Percentiles rank a stretch among this genome's conserved stretches.
Conservation (phyloP, 2,329 filamentous ascomycete species). For the Paracoccidioides lutzii region DNA sequence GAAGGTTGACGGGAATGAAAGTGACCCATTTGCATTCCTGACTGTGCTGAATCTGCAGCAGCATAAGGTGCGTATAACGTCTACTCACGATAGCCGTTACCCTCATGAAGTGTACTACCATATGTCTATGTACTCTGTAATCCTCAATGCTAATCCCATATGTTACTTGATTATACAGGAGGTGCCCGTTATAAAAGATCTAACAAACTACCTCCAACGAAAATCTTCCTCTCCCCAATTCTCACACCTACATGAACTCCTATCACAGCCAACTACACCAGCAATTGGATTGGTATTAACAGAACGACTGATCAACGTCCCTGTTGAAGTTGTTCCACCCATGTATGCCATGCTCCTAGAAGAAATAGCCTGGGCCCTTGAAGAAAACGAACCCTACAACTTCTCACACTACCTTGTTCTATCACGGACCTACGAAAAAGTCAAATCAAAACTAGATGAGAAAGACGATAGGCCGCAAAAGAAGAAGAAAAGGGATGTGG, state of each 20-base stretch:
- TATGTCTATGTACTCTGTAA: not conserved
- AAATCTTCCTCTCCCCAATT: slow-evolving; percentile 44
- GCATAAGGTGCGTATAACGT: slow-evolving; percentile 41
- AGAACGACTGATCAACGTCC: slow-evolving; percentile 92
- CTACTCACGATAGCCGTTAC: no score
- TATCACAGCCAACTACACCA: slow-evolving; percentile 36
- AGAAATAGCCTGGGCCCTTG: slow-evolving; percentile 75
- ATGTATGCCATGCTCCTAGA: slow-evolving; percentile 91
- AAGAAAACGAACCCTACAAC: slow-evolving; percentile 81
- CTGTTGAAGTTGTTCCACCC: slow-evolving; percentile 79
- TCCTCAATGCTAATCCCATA: slow-evolving; percentile 1
- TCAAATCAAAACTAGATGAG: slow-evolving; percentile 64
- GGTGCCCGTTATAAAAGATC: slow-evolving; percentile 56
- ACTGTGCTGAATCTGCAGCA: slow-evolving; percentile 73
- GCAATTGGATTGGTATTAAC: slow-evolving; percentile 79
- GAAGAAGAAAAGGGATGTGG: slow-evolving; percentile 50
- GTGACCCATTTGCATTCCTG: slow-evolving; percentile 83
- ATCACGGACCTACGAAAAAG: slow-evolving; percentile 84
- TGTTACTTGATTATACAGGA: slow-evolving; percentile 33
- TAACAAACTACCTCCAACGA: slow-evolving; percentile 57
- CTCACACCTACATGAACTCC: slow-evolving; percentile 44
- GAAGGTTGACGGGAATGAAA: slow-evolving; percentile 91
- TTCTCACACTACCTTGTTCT: slow-evolving; percentile 89
- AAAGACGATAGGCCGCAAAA: slow-evolving; percentile 49
- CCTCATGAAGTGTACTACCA: no score